Conservation (phyloP, 495 filamentous ascomycete genomes). For the Aspergillus conjunctus region DNA sequence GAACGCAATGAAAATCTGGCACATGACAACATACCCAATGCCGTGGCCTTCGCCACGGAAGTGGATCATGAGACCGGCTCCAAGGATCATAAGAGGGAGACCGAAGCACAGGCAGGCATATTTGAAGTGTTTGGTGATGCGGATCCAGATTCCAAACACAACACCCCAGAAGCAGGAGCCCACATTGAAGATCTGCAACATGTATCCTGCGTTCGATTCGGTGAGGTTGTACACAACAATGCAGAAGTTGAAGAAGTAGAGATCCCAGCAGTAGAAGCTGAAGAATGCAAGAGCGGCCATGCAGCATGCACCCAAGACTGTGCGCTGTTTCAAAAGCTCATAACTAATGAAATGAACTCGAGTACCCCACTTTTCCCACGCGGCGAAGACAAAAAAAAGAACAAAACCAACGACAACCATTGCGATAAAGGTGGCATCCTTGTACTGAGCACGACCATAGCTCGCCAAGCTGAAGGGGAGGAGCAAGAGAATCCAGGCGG, state of each 20-base stretch:
- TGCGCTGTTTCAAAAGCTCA: constrained; percentile 62
- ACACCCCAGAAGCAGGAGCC: constrained; percentile 66
- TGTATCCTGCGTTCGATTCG: constrained; percentile 60
- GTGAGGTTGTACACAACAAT: constrained; percentile 69
- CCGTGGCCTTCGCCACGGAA: constrained; percentile 63
- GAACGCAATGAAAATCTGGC: constrained; percentile 78
- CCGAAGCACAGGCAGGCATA: constrained; percentile 60
- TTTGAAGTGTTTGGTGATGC: constrained; percentile 59
- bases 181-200: constrained; percentile 68
- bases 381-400: constrained; percentile 57
- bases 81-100: constrained; percentile 62
- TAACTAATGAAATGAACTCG: constrained; percentile 62
- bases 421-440: constrained; percentile 55
- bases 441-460: constrained; percentile 49
- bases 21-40: constrained; percentile 73
- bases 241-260: constrained; percentile 66
- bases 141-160: constrained; percentile 57
- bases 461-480: constrained; percentile 61
- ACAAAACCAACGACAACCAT: constrained; percentile 60
- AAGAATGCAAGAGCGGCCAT: constrained; percentile 58
- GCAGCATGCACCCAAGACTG: constrained; percentile 64
- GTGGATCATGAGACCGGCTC: constrained; percentile 66
- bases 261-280: constrained; percentile 69
- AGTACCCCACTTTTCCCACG: constrained; percentile 61
- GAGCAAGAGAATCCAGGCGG: constrained; percentile 62